Base-by-base conservation (phyloP, 2,329 filamentous ascomycete species). In the Aspergillus bombycis region DNA sequence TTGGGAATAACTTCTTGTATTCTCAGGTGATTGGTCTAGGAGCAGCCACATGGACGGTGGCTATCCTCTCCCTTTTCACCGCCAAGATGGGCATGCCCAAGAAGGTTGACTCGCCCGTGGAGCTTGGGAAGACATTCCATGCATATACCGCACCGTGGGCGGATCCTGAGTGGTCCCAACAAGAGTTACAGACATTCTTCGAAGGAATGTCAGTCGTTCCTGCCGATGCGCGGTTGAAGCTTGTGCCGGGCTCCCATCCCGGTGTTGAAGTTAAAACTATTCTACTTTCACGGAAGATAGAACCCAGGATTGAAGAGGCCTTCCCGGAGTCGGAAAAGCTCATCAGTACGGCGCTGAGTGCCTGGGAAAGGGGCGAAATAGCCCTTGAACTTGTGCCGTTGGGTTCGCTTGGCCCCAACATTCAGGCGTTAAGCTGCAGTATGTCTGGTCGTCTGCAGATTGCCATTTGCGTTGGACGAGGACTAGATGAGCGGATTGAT, bases 1-100 rank as follows among this genome's bases (percentile, higher is more conserved):
- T 76, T 7, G 30, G 32, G 8, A 78, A 79, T 1, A 32, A 71
- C 0, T 85, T 82, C 62, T 57, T 71, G 2, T 86, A 81, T 66
- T 77, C 78, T 38, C 78, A 80, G 52, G 80, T 85, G 16, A 81
- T 85, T 63, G 80, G 81, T 3, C 76, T 87, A 10, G 83, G 75
- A 7, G 70, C 76, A 4, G 77, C 80, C 5, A 86, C 84, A 9
- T 86, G 85, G 85, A 83, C 77, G 16, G 79, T 82, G 16, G 84
- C 82, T 12, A 68, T 86, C 21, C 74, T 85, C 4, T 82, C 82
- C 0, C 73, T 85, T 30, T 75, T 77, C 57, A 81, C 78, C 12
- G 82, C 83, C 1, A 83, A 83, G 45, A 78, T 86, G 65, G 79
- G 81, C 16, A 79, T 82, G 71, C 82, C 82, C 1, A 77, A 78